Base-by-base conservation (phyloP, 106 monocot genomes). In the Dactylorhiza incarnata region DNA sequence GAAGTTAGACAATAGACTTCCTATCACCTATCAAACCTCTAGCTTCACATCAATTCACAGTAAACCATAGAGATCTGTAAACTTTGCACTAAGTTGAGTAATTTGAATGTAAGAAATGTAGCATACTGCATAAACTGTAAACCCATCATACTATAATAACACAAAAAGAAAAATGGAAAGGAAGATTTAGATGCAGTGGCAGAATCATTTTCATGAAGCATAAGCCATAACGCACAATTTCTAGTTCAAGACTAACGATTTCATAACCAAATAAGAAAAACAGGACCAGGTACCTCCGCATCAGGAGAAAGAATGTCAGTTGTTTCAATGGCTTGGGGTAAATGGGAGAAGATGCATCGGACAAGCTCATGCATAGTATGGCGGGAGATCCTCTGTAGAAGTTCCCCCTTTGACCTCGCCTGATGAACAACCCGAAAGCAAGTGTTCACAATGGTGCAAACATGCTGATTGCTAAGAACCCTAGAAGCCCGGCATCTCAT, bases 401-500 rank as follows among this genome's bases (percentile, higher is more conserved):
- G 82, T 74, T 92, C 92, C 2, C 92, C 89, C 69, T 92, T 92
- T 9, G 86, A 81, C 8, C 87, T 85, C 22, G 92, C 92, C 68
- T 92, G 92, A 70, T 92, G 86, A 62, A 92, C 92, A 50, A 92
- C 78, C 19, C 92, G 82, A 73, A 92, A 92, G 80, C 86, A 92
- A 2, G 92, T 92, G 81, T 85, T 92, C 49, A 89, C 92, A 24
- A 92, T 81, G 26, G 86, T 85, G 59, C 89, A 89, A 22, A 92
- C 92, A 55, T 92, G 89, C 74, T 86, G 89, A 82, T 92, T 86
- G 74, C 70, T 81, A 25, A 92, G 82, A n/a, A 77, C 63, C 0
- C 55, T 68, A 44, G 87, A 87, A 1, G 85, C 89, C 17, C 80
- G 83, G 89, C 83, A 73, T 68, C 87, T 80, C 78, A 92, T 85